Percentiles rank a stretch among this genome's conserved stretches.
phyloP scores from a whole-genome alignment of 768 basidiomycete genomes.

The Phanerodontia chrysosporium region DNA sequence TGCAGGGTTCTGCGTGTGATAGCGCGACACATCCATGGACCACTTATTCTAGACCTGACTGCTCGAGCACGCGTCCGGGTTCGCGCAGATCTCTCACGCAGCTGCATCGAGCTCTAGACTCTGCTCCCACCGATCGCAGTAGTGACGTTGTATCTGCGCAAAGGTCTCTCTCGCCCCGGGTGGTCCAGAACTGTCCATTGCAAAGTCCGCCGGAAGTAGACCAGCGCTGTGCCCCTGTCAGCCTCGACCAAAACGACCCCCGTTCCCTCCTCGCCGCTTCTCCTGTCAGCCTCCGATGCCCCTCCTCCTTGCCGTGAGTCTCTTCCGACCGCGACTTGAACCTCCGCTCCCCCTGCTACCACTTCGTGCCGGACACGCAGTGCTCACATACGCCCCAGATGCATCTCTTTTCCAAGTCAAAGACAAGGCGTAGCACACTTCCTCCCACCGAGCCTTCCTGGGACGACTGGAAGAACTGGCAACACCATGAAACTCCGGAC shows the following conservation, averaged over 20 bases:
- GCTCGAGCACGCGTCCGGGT: neutral
- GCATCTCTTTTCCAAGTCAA: neutral
- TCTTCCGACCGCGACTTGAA: neutral
- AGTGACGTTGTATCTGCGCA: neutral
- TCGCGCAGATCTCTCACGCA: neutral
- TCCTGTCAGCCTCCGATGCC: neutral
- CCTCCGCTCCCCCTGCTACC: neutral
- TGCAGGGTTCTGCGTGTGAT: neutral
- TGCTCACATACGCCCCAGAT: neutral
- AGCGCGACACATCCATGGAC: neutral
- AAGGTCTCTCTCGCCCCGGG: neutral
- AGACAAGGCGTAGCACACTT: neutral
- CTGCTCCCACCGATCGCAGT: neutral
- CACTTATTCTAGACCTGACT: neutral
- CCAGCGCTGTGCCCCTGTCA: neutral
- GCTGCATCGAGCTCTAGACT: neutral
- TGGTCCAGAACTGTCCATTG: neutral
- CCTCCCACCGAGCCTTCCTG: neutral
- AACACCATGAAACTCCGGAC: neutral
- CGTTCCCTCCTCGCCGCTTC: neutral
- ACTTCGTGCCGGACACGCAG: neutral
- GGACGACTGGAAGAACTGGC: neutral
- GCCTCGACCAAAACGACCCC: neutral
- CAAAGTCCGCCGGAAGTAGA: neutral
- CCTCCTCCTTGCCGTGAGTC: neutral